These are phyloP conservation scores for Sporothrix variecibatus DNA, from an alignment of 2,329 filamentous ascomycete genomes.

Conservation along the genomic window DNA sequence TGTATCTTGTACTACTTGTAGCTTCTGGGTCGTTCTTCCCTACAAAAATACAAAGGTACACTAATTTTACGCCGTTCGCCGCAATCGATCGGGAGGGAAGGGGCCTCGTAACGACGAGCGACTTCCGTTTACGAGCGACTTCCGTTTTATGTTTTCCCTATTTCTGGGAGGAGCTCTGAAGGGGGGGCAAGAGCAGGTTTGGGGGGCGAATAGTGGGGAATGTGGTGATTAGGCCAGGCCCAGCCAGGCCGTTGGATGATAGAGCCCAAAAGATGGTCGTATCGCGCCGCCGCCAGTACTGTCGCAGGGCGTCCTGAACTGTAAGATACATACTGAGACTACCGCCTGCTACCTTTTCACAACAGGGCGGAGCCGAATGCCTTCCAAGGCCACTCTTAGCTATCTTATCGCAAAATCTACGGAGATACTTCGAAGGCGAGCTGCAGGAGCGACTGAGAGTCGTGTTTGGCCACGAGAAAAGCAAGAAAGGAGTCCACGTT, in stretches of 20 bases:
- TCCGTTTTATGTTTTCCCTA: background rate
- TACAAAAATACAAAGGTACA: background rate
- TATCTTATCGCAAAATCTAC: constrained; percentile 16
- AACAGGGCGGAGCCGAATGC: background rate
- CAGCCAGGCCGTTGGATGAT: background rate
- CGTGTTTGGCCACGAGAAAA: background rate
- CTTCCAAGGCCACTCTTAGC: background rate
- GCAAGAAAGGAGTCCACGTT: background rate
- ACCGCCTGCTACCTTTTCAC: background rate
- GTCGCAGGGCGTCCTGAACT: background rate
- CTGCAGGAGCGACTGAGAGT: background rate
- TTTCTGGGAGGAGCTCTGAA: background rate
- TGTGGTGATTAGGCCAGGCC: background rate
- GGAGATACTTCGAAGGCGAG: background rate
- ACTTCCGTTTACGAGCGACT: too few relatives aligned
- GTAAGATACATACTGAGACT: background rate
- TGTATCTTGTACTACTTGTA: background rate
- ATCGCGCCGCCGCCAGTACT: background rate
- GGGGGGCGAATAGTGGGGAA: background rate
- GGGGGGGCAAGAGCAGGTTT: background rate
- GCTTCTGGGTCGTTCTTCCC: background rate
- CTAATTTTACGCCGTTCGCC: background rate
- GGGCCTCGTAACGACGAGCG: background rate
- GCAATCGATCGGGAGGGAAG: background rate
- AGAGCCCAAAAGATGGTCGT: background rate